Base-by-base conservation (phyloP, 139 green algal species). In the Tetradesmus lagerheimii region DNA sequence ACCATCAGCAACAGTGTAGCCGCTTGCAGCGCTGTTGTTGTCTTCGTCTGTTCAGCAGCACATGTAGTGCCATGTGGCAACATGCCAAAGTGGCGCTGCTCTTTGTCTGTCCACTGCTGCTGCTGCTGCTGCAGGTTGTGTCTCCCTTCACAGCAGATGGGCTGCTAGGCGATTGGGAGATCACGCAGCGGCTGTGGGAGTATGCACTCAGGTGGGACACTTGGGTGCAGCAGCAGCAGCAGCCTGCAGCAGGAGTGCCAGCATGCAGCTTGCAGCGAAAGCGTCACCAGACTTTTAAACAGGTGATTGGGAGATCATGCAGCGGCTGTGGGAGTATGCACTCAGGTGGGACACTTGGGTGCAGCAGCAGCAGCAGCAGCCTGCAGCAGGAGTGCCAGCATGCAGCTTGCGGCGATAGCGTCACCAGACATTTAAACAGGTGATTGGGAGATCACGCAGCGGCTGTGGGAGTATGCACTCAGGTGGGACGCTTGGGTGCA, bases 371-470 rank as follows among this genome's bases (percentile, higher is more conserved):
- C n/a, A n/a, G 67, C 67, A 78, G 35, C 37, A 82, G 37, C 37
- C 29, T 45, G 31, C 9, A 39, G 8, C 74, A 80, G n/a, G 8
- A 80, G 53, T 27, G n/a, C n/a, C n/a, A 15, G 15, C 66, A 29
- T 1, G 66, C 66, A 31, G 27, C 47, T 50, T 23, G 47, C 47
- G 1, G 47, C n/a, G n/a, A n/a, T n/a, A n/a, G n/a, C n/a, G n/a
- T n/a, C n/a, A n/a, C n/a, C n/a, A n/a, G n/a, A n/a, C n/a, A n/a
- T n/a, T n/a, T n/a, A n/a, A n/a, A n/a, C n/a, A 23, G 34, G 88
- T 1, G 95, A 99, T 64, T 98, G 95, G 96, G 97, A 99, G 8
- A 77, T 95, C 35, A 47, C 97, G 38, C 94, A 98, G 76, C 91
- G 89, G 0, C 82, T 99, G 14, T 98, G 95, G 93, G 83, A 95